These are phyloP conservation scores for Cordyceps fumosorosea DNA, from an alignment of 2,329 filamentous ascomycete genomes.

Conservation along the genomic window DNA sequence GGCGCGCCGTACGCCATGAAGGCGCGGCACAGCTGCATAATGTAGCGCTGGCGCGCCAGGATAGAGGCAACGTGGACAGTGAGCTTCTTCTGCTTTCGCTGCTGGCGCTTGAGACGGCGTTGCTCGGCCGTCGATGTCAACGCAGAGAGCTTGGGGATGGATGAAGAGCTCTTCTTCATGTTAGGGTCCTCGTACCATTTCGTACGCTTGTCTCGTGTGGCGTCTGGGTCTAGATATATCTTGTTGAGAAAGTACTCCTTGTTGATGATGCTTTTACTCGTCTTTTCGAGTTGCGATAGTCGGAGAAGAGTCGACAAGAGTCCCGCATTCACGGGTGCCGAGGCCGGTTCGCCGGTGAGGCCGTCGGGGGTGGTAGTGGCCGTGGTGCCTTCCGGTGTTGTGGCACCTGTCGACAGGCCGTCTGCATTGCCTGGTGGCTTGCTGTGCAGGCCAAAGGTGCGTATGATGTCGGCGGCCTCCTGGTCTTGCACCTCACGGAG, in stretches of 20 bases:
- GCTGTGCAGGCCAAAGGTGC: neutral
- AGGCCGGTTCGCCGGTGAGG: neutral
- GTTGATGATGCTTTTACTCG: neutral
- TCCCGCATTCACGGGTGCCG: neutral
- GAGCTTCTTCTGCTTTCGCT: constrained; percentile 1
- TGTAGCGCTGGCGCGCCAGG: constrained; percentile 6
- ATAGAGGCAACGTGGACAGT: constrained; percentile 4
- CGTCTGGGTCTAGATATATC: constrained; percentile 2
- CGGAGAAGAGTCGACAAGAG: constrained; percentile 2
- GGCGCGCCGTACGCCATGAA: constrained; percentile 13
- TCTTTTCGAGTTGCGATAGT: constrained; percentile 7
- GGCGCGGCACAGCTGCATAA: constrained; percentile 11
- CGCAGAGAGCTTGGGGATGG: neutral
- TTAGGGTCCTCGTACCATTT: constrained; percentile 9
- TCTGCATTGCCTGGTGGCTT: neutral
- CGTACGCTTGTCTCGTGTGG: neutral
- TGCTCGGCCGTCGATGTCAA: neutral
- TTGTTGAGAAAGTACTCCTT: constrained; percentile 8
- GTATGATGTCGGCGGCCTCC: constrained; percentile 1
- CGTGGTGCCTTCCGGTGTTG: neutral
- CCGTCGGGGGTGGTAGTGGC: neutral
- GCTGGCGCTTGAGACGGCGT: neutral
- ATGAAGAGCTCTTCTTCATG: neutral
- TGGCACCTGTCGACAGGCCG: neutral
- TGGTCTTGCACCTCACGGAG: constrained; percentile 8